Evolutionary conservation across 1,139 yeast species (phyloP), one percentile per base, ranked within the genome.

Genomic region (Candida sp.): DNA sequence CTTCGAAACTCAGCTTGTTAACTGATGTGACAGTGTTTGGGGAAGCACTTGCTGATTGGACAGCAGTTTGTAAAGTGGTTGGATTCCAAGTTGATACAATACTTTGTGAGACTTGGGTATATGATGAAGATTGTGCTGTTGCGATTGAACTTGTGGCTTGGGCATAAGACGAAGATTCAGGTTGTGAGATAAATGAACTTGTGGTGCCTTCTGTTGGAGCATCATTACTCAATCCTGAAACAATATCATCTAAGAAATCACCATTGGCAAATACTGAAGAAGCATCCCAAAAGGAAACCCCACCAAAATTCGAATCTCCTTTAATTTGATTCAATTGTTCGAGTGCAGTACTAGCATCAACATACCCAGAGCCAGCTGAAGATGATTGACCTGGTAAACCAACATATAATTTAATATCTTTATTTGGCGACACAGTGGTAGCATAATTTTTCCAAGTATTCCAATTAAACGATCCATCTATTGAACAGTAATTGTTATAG

Each of bases 401-500:
- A 41, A 63, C 55, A 42, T 51, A 62, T 41, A 64, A 48, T 49
- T 59, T 60, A 43, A 61, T 57, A 43, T 56, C 48, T 45, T 56
- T 55, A 49, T 57, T 55, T 21, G 64, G 63, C 19, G 63, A 50
- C 22, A 49, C 40, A 19, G 47, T 49, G 22, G 41, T 43, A 15
- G 65, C 67, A 46, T 44, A 63, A 19, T 45, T 36, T 19, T 49
- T 45, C 69, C 69, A 64, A 3, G 63, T 53, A 41, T 57, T 50
- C 58, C 58, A 61, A 52, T 62, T 57, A 36, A 58, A 58, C 36
- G 47, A 49, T 21, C 49, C 50, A 35, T 46, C 51, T 37, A 82
- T 68, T 38, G 75, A 65, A 63, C 96, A 89, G 61, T 84, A 80
- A 66, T 89, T 89, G 77, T 89, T 89, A 77, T 89, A 89, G 69